Conservation (phyloP, 116 monocot species). For the Iris pallida region DNA sequence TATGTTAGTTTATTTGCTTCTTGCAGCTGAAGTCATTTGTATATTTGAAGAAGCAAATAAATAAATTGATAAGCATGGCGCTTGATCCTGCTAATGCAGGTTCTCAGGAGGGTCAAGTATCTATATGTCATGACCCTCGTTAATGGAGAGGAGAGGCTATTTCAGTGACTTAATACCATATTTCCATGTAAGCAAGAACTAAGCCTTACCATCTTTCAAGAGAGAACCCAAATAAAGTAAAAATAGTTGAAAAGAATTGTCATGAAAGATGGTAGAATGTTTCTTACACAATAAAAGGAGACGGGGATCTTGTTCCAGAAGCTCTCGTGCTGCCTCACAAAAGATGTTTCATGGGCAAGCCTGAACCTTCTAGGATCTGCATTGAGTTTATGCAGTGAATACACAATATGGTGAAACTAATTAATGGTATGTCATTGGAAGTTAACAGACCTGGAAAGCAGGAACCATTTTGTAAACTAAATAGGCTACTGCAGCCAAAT, state of each 20-base stretch:
- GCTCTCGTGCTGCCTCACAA: slow-evolving; percentile 66
- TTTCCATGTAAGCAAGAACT: no score
- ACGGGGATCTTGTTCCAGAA: slow-evolving; percentile 35
- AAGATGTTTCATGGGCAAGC: slow-evolving; percentile 80
- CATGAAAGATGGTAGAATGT: not conserved
- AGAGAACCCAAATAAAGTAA: no score
- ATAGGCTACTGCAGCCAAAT: not conserved
- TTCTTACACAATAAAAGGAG: slow-evolving; percentile 57
- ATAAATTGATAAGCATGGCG: no score
- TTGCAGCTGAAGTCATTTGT: no score
- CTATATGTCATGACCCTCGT: no score
- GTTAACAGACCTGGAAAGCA: not conserved
- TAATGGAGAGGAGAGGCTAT: no score
- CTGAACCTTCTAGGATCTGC: slow-evolving; percentile 86
- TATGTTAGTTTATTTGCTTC: no score
- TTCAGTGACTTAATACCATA: no score
- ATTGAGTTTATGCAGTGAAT: not conserved
- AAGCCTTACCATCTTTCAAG: no score
- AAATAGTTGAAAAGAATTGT: not conserved
- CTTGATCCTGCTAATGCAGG: no score
- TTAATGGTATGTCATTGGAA: not conserved
- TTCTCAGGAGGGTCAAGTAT: no score
- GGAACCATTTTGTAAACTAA: not conserved
- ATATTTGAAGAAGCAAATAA: no score
- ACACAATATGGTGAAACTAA: not conserved